Evolutionary conservation across 345 rosid genomes (phyloP).

Genomic region (Eucalyptus polybractea): DNA sequence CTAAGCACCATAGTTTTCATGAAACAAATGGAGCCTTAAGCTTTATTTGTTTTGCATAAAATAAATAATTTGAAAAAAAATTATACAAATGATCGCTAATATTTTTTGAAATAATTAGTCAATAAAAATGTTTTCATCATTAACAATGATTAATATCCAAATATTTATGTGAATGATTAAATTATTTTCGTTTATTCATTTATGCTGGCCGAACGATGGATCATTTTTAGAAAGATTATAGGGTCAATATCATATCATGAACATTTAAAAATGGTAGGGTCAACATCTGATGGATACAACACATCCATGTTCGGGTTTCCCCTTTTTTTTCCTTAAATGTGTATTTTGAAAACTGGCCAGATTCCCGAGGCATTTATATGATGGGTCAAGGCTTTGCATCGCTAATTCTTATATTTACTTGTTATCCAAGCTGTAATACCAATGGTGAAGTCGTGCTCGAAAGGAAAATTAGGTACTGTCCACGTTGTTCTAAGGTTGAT

Average conservation of each 20-base stretch:
- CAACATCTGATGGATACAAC: background rate
- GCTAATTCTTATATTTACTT: accelerated
- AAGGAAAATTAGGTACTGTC: background rate
- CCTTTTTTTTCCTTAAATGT: background rate
- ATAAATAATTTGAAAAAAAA: too few species aligned
- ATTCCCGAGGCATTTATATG: background rate
- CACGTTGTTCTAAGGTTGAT: background rate
- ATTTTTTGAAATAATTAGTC: background rate
- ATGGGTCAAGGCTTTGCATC: background rate
- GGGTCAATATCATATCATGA: background rate
- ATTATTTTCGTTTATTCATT: too few species aligned
- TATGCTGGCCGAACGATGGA: background rate
- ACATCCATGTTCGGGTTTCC: background rate
- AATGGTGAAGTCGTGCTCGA: background rate
- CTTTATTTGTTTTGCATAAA: accelerated
- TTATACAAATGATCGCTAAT: accelerated
- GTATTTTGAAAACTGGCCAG: background rate
- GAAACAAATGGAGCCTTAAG: too few species aligned
- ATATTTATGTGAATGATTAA: background rate
- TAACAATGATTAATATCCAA: too few species aligned
- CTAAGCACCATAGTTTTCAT: too few species aligned
- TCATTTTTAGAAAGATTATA: background rate
- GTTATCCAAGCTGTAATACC: background rate
- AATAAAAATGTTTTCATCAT: too few species aligned
- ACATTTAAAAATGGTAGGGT: background rate